Base-by-base conservation (phyloP, 2,329 filamentous ascomycete species). In the Fusarium chuoi region DNA sequence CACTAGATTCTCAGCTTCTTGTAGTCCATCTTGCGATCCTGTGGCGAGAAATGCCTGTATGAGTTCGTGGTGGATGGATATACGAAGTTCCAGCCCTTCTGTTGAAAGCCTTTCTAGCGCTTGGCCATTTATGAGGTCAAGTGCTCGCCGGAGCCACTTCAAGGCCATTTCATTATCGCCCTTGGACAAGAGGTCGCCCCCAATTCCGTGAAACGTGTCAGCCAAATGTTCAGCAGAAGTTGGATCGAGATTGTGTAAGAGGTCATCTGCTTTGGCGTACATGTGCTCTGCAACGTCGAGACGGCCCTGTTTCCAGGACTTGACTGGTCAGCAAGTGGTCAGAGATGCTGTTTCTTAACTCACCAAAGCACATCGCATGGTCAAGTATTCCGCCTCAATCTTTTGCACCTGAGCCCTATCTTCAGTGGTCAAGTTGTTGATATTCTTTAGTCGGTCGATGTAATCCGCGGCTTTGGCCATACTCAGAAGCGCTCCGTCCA, bases 251-350 rank as follows among this genome's bases (percentile, higher is more conserved):
- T 59, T 77, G 28, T 77, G 78, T 42, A 75, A 80, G 15, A 82
- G 80, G n/a, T 69, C 83, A 75, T 84, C 82, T 4, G 89, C 82
- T 75, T 93, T 93, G 41, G 82, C 82, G 80, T 92, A 95, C 86
- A 96, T 90, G 80, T 94, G 90, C 62, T 97, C 94, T 35, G 94
- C 93, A 54, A 95, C 88, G 65, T 96, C 93, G 20, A 93, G 85
- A 45, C 92, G 89, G 45, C 89, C 86, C 78, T 95, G 91, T 75
- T 91, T 90, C 91, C 92, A 97, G 36, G 91, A 89, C 94, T 96
- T 52, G 24, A 22, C 6, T 17, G 5, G 58, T 80, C 56, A 81
- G 78, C 30, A 36, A 48, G 17, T 15, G 45, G 30, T 33, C 17
- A 67, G 8, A 30, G 8, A 26, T 22, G 3, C 24, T n/a, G 1